A percentile compares a stretch with the other conserved stretches of the same genome.
phyloP scores from a whole-genome alignment of 1,284 basidiomycete species.

The Neolentinus lepideus region DNA sequence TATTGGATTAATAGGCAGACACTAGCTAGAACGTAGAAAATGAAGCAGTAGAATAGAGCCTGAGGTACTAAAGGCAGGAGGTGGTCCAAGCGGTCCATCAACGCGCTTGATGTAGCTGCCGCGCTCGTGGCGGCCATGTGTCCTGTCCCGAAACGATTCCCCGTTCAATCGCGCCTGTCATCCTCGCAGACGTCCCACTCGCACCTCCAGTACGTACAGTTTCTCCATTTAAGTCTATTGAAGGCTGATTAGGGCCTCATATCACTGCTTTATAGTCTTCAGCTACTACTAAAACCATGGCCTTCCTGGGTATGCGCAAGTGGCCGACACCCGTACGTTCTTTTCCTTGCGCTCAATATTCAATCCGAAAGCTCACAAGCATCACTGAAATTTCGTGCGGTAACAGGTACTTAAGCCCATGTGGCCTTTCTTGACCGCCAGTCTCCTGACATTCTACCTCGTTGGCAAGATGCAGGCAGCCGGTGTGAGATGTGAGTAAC shows the following conservation, averaged over 20 bases:
- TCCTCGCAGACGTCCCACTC: neutral
- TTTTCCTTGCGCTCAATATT: neutral
- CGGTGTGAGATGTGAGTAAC: conserved; percentile 58
- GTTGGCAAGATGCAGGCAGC: conserved; percentile 57
- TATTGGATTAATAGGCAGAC: too few species aligned
- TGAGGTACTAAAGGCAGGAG: too few species aligned
- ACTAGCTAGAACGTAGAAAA: too few species aligned
- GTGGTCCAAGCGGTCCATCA: too few species aligned
- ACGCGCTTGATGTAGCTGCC: too few species aligned
- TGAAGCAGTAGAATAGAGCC: too few species aligned
- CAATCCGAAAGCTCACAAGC: neutral
- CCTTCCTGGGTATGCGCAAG: conserved; percentile 71
- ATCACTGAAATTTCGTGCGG: neutral
- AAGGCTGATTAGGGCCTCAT: too few species aligned
- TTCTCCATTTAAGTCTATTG: neutral
- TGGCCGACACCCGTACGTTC: conserved; percentile 66
- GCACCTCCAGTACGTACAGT: neutral
- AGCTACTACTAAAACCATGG: conserved; percentile 31
- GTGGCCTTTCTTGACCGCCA: conserved; percentile 71
- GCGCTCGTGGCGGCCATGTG: neutral
- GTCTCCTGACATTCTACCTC: conserved; percentile 56
- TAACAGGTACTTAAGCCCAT: conserved; percentile 62
- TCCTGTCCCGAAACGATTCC: neutral
- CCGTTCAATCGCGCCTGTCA: neutral
- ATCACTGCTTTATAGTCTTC: neutral